Percentiles rank a stretch among this genome's conserved stretches.
Evolutionary conservation across 306 rosid genomes (phyloP).

Genomic region (Quercus ilex): DNA sequence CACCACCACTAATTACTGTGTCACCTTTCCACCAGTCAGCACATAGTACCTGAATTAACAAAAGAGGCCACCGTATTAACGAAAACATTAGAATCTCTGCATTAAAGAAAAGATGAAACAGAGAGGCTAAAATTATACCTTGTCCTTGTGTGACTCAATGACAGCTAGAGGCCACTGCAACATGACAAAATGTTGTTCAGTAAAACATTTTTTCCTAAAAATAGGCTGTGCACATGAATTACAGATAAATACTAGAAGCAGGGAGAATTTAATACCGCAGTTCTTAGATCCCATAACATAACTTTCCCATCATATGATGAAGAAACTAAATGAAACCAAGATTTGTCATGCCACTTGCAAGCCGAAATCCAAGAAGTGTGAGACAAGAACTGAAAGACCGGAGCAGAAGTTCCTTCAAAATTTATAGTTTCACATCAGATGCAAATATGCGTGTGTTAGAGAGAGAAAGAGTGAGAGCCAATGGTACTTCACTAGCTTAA

Average conservation of each 20-base stretch:
- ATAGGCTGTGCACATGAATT: not conserved
- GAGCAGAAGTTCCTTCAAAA: conserved; percentile 80
- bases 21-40: conserved; percentile 96
- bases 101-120: not conserved
- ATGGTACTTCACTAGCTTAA: conserved; percentile 4
- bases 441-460: not conserved
- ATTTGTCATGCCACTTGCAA: conserved; percentile 78
- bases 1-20: conserved; percentile 81
- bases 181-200: conserved; percentile 18
- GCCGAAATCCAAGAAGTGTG: conserved; percentile 82
- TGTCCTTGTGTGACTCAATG: conserved; percentile 71
- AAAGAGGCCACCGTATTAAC: not conserved
- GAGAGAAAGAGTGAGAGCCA: not conserved
- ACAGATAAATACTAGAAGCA: not conserved
- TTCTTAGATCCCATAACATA: conserved; percentile 93
- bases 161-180: conserved; percentile 89
- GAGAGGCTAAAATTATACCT: conserved; percentile 37
- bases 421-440: not conserved
- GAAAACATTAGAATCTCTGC: not conserved
- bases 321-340: conserved; percentile 76
- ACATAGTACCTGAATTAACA: conserved; percentile 58
- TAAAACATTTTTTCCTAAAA: not conserved
- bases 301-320: conserved; percentile 90
- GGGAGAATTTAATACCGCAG: conserved; percentile 59
- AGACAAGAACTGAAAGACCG: conserved; percentile 67